These are phyloP conservation scores for Puccinia coronata DNA, from an alignment of 1,284 basidiomycete species.

Conservation along the genomic window DNA sequence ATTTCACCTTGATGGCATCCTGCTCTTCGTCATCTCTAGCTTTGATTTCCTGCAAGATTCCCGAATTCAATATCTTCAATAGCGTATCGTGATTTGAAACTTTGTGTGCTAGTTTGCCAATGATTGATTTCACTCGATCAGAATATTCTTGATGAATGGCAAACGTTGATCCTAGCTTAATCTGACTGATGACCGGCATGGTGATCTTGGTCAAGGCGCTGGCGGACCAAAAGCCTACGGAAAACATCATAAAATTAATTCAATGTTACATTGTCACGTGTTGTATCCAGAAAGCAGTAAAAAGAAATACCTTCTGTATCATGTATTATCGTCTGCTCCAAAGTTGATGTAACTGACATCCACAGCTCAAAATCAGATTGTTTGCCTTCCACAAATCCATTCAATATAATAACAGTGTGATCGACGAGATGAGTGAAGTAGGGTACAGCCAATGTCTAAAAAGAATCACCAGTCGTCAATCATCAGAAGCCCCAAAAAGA, in stretches of 20 bases:
- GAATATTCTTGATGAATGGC: constrained; percentile 62
- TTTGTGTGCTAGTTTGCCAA: constrained; percentile 69
- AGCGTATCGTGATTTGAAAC: constrained; percentile 78
- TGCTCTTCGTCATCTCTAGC: constrained; percentile 63
- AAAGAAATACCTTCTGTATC: constrained; percentile 44
- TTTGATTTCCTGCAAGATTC: constrained; percentile 38
- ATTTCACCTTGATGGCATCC: constrained; percentile 69
- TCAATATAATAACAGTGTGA: constrained; percentile 55
- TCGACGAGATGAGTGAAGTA: constrained; percentile 57
- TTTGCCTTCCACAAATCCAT: constrained; percentile 30
- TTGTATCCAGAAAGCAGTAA: no score
- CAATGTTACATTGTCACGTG: neutral
- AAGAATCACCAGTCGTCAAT: neutral
- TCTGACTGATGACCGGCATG: constrained; percentile 53
- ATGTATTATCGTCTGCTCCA: constrained; percentile 35
- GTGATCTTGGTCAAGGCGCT: constrained; percentile 54
- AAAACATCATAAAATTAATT: constrained; percentile 15
- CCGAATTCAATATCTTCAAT: constrained; percentile 67
- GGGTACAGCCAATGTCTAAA: constrained; percentile 44
- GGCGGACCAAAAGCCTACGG: constrained; percentile 56
- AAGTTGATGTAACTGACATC: constrained; percentile 14
- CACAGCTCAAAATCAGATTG: constrained; percentile 40
- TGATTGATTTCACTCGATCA: constrained; percentile 66
- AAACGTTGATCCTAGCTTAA: constrained; percentile 46
- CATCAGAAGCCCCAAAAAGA: neutral